Evolutionary conservation across 192 early-diverging fungal species (phyloP).

Genomic region (Coemansia sp.): DNA sequence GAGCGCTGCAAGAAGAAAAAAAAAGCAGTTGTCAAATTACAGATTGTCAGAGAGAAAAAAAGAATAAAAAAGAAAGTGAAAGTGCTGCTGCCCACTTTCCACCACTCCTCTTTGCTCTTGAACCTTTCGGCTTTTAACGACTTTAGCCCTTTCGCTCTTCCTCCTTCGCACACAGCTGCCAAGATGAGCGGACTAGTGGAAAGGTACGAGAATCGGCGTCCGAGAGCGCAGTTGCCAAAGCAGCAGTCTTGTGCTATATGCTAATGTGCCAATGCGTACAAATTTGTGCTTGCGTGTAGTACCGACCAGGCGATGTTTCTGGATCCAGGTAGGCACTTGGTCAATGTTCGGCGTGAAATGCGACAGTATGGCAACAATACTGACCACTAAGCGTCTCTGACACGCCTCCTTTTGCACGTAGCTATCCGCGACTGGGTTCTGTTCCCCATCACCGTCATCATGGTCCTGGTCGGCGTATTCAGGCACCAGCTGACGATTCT

Average conservation of each 20-base stretch:
- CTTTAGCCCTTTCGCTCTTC: not conserved
- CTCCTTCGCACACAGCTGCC: not conserved
- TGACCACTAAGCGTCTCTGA: not conserved
- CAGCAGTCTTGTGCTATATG: not conserved
- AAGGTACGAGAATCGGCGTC: constrained; percentile 4
- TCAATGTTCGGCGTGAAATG: not conserved
- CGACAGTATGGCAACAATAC: too few species aligned
- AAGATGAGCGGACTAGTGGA: constrained; percentile 41
- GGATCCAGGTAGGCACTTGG: constrained; percentile 55
- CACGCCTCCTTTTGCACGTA: constrained; percentile 5
- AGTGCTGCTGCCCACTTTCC: not conserved
- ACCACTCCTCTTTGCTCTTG: not conserved
- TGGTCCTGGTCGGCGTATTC: constrained; percentile 95
- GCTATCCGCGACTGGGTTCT: constrained; percentile 91
- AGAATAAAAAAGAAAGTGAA: not conserved
- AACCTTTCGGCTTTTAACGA: not conserved
- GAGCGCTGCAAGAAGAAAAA: too few species aligned
- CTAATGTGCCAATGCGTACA: not conserved
- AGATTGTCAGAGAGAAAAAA: not conserved
- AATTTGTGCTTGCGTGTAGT: not conserved
- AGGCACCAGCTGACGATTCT: constrained; percentile 89
- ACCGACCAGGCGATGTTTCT: constrained; percentile 63
- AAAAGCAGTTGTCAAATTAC: constrained; percentile 5
- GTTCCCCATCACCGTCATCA: constrained; percentile 94
- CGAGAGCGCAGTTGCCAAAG: not conserved